phyloP scores from a whole-genome alignment of 2,329 filamentous ascomycete species.

The Hymenoscyphus occultus region DNA sequence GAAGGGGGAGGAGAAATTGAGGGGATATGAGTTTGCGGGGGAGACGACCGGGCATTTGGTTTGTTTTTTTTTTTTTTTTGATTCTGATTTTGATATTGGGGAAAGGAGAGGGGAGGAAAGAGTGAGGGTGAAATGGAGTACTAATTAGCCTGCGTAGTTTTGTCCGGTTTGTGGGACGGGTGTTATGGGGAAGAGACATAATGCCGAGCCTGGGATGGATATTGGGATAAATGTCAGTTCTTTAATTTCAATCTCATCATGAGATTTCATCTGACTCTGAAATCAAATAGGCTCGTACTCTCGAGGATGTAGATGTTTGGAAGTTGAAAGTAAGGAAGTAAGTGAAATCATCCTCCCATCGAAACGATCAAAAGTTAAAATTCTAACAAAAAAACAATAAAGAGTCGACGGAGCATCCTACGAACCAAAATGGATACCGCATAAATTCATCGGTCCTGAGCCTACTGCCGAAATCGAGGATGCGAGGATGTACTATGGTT shows the following conservation, averaged over 20 bases:
- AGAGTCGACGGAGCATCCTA: slow-evolving; percentile 22
- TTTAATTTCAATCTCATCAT: neutral
- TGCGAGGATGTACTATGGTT: slow-evolving; percentile 26
- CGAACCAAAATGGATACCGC: slow-evolving; percentile 21
- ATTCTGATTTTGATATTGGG: neutral
- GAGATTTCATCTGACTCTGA: neutral
- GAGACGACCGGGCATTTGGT: slow-evolving; percentile 44
- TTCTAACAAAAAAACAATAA: neutral
- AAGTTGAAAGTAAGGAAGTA: slow-evolving; percentile 19
- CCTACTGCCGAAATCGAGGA: slow-evolving; percentile 20
- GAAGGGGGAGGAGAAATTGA: slow-evolving; percentile 45
- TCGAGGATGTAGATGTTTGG: slow-evolving; percentile 24
- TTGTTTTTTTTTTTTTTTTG: slow-evolving; percentile 10
- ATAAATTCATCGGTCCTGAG: slow-evolving; percentile 15
- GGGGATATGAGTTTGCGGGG: slow-evolving; percentile 44
- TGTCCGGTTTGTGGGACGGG: slow-evolving; percentile 50
- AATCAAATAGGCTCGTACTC: slow-evolving; percentile 17
- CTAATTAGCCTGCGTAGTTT: slow-evolving; percentile 43
- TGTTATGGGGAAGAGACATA: slow-evolving; percentile 37
- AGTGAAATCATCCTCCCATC: neutral
- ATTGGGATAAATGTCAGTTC: slow-evolving; percentile 44
- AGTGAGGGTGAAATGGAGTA: neutral
- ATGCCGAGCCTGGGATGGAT: slow-evolving; percentile 33
- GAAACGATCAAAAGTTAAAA: neutral
- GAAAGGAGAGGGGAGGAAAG: neutral